Percentiles rank a stretch among this genome's conserved stretches.
These are phyloP conservation scores for Canna indica DNA, from an alignment of 176 grass and related monocot genomes.

Conservation along the genomic window DNA sequence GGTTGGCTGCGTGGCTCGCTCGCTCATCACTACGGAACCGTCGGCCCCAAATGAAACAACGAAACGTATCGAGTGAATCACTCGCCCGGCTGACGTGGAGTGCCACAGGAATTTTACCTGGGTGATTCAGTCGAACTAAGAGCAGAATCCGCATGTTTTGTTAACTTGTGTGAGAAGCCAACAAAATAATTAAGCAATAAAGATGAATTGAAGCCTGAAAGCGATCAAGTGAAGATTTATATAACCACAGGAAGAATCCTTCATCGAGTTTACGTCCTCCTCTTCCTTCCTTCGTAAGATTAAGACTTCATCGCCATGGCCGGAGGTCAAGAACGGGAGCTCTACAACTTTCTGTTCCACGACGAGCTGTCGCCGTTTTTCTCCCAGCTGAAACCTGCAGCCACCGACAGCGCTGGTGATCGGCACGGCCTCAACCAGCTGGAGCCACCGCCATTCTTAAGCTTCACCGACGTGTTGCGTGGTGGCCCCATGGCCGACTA, in stretches of 20 bases:
- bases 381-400: slow-evolving; percentile 28
- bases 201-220: not conserved
- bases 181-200: not conserved
- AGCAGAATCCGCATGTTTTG: not conserved
- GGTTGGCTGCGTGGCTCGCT: not conserved
- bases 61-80: too few species aligned
- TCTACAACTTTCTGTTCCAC: slow-evolving; percentile 34
- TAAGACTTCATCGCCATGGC: slow-evolving; percentile 26
- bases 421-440: not conserved
- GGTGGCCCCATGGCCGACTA: not conserved
- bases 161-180: not conserved
- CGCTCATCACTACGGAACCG: not conserved
- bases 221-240: not conserved
- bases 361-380: slow-evolving; percentile 71
- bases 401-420: not conserved
- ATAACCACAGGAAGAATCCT: not conserved
- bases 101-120: not conserved
- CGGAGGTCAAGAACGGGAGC: slow-evolving; percentile 18
- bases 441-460: not conserved
- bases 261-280: not conserved
- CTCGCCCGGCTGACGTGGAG: too few species aligned
- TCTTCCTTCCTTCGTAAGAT: slow-evolving; percentile 8
- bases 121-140: not conserved
- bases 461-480: not conserved
- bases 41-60: too few species aligned